Conservation (phyloP, 2,329 filamentous ascomycete genomes). For the Emericellopsis atlantica region DNA sequence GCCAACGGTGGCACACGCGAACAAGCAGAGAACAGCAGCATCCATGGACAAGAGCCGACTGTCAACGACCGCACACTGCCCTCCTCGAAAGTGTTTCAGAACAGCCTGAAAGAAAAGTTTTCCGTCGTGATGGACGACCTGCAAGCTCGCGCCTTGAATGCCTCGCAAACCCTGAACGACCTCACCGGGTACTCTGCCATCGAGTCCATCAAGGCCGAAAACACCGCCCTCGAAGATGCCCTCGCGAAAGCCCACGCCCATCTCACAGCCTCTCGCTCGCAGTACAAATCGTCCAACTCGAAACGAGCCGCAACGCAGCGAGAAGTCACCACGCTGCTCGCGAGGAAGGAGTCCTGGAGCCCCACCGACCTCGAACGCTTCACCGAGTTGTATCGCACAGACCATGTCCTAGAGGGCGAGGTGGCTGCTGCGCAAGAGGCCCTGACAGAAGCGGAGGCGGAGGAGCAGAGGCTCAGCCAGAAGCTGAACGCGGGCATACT, state of each 20-base stretch:
- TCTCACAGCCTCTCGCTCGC: conserved; percentile 59
- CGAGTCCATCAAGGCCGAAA: conserved; percentile 70
- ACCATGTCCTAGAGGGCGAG: conserved; percentile 84
- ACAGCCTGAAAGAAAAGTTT: conserved; percentile 19
- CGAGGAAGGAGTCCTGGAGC: conserved; percentile 87
- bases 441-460: conserved; percentile 63
- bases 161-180: conserved; percentile 82
- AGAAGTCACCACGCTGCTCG: conserved; percentile 87
- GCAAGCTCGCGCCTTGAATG: conserved; percentile 72
- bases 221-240: conserved; percentile 50
- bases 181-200: conserved; percentile 91
- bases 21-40: background rate
- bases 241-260: conserved; percentile 47
- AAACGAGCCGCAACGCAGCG: conserved; percentile 82
- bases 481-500: conserved; percentile 73
- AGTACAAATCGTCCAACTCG: conserved; percentile 73
- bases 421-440: conserved; percentile 61
- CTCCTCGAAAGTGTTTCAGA: conserved; percentile 8
- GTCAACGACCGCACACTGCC: conserved; percentile 13
- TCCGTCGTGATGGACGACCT: conserved; percentile 69
- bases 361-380: conserved; percentile 84
- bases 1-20: no score
- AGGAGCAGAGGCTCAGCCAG: conserved; percentile 65
- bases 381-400: conserved; percentile 79
- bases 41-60: background rate